Evolutionary conservation across 2,329 filamentous ascomycete genomes (phyloP), one percentile per base, ranked within the genome.

Genomic region (Ophiostoma australiae): DNA sequence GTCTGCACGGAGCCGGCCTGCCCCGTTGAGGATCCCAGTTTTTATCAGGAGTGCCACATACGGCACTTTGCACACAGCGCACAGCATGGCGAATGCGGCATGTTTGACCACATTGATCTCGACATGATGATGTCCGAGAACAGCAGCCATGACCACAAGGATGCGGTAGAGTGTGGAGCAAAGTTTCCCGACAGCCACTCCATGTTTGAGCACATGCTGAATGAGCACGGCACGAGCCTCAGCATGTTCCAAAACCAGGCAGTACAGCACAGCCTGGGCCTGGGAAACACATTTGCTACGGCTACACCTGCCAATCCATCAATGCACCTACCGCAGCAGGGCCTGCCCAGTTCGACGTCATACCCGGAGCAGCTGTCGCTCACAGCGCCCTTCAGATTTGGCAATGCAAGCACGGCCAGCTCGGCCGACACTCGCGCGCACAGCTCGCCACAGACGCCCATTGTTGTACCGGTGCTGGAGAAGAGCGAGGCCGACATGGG

Each of bases 1-100:
- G 69, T 70, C 2, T 75, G 74, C 68, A 73, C 44, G 3, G 73
- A 70, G 3, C 33, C 72, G 0, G 23, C 68, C 3, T 75, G 74
- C 41, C 74, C 74, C 1, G 71, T 75, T 4, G 71, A 75, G 0
- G 74, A 75, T 27, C 74, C 74, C 31, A 73, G 23, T 44, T 75
- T 75, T 39, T 75, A 75, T 67, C 69, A 74, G 17, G 69, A 74
- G 44, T 75, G 74, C 69, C 74, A 74, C n/a, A 66, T 75, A 15
- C 70, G 67, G 15, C 72, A 74, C 23, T 44, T 41, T 44, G 13
- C 66, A 44, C 37, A 67, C 39, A 27, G 33, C 11, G 1, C 63
- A n/a, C 23, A 63, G n/a, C 52, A 58, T 7, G 52, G 52, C 58
- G 4, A 33, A 3, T 13, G 35, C 20, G 66, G 66, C 37, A 41